Evolutionary conservation across 2,329 filamentous ascomycete species (phyloP).

Genomic region (Sporothrix sp.): DNA sequence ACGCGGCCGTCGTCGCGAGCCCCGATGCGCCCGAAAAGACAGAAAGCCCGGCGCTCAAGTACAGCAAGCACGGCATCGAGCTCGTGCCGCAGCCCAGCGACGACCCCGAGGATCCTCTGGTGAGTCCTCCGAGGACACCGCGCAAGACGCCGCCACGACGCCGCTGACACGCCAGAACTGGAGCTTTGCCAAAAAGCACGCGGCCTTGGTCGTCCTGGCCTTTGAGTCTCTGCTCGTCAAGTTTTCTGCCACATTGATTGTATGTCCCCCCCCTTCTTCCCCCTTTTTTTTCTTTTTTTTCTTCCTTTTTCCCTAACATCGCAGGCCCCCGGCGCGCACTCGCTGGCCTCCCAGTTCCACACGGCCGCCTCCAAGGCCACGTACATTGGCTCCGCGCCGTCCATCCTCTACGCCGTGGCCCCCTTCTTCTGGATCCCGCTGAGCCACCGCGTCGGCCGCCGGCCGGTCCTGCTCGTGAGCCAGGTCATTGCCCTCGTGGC

Average conservation of each 20-base stretch:
- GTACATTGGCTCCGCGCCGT: constrained; percentile 16
- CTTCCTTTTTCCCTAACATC: not conserved
- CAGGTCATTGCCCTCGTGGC: constrained; percentile 14
- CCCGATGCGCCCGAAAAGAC: not conserved
- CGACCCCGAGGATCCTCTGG: constrained; percentile 5
- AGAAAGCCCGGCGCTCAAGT: not conserved
- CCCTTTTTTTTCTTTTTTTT: not conserved
- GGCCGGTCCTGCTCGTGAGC: constrained; percentile 16
- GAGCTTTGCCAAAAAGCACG: constrained; percentile 14
- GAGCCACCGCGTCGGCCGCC: constrained; percentile 17
- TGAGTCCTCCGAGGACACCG: not conserved
- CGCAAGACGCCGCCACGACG: not conserved
- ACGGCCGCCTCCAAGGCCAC: constrained; percentile 12
- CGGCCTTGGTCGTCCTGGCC: constrained; percentile 15
- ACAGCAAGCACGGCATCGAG: constrained; percentile 1
- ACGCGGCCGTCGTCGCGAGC: not conserved
- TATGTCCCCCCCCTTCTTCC: constrained; percentile 1
- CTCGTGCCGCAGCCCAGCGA: constrained; percentile 8
- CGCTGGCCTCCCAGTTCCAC: constrained; percentile 12
- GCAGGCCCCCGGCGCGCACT: constrained; percentile 15
- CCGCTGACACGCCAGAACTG: constrained; percentile 11
- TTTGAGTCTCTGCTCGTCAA: constrained; percentile 17
- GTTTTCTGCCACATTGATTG: constrained; percentile 15
- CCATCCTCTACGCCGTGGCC: constrained; percentile 14
- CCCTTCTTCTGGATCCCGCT: constrained; percentile 18